A percentile compares a stretch with the other conserved stretches of the same genome.
Conservation (phyloP, 208 protist genomes). For the Crithidia brevicula region DNA sequence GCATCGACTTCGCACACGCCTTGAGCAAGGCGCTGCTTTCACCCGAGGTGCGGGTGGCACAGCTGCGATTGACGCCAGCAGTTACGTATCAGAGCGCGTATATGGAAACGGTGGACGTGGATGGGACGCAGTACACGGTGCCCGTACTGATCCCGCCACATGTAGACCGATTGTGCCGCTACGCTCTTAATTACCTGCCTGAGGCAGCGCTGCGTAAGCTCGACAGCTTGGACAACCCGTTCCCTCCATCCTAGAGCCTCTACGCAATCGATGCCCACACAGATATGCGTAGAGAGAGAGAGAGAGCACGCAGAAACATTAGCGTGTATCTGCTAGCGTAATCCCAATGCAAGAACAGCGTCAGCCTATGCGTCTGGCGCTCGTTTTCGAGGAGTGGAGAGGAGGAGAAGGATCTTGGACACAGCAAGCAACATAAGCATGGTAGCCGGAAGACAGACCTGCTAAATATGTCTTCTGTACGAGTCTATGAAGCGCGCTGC, state of each 20-base stretch:
- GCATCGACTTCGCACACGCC: slow-evolving; percentile 64
- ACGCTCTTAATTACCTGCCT: slow-evolving; percentile 31
- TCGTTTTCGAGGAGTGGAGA: no score
- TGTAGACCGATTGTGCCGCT: slow-evolving; percentile 45
- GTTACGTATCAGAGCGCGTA: slow-evolving; percentile 30
- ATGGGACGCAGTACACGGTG: slow-evolving; percentile 18
- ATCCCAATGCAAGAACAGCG: no score
- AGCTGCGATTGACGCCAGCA: slow-evolving; percentile 5
- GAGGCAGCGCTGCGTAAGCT: slow-evolving; percentile 31
- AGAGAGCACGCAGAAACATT: no score
- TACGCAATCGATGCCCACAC: no score
- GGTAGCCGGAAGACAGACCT: no score
- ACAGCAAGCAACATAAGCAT: no score
- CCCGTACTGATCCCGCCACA: slow-evolving; percentile 55
- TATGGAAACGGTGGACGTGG: slow-evolving; percentile 39
- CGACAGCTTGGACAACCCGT: slow-evolving; percentile 35
- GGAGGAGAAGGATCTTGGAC: no score
- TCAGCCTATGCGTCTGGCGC: no score
- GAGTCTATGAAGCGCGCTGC: no score
- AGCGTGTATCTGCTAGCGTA: no score
- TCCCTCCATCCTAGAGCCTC: not conserved
- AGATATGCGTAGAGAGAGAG: no score
- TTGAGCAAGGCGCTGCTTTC: slow-evolving; percentile 53
- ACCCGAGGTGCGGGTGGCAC: slow-evolving; percentile 33
- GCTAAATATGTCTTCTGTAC: no score